Evolutionary conservation across 257 asterid species (phyloP).

Genomic region (Solanum chiquidenum): DNA sequence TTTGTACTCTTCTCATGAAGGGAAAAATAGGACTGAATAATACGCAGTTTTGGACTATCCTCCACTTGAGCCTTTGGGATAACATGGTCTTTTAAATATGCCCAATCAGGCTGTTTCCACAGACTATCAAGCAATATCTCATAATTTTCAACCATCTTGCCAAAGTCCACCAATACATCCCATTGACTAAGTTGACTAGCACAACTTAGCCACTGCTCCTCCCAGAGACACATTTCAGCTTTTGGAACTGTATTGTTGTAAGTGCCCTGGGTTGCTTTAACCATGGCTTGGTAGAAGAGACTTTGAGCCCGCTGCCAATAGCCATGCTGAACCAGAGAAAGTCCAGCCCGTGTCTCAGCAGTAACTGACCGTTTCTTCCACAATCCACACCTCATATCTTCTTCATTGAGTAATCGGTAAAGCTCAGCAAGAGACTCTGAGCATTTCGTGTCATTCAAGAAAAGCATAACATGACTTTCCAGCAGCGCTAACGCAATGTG

Average conservation of each 20-base stretch:
- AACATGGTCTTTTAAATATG: constrained; percentile 78
- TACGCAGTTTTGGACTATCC: constrained; percentile 94
- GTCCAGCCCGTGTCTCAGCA: constrained; percentile 94
- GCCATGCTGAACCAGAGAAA: constrained; percentile 98
- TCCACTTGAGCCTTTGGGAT: constrained; percentile 96
- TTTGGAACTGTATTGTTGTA: constrained; percentile 92
- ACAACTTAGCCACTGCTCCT: constrained; percentile 97
- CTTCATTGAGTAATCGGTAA: constrained; percentile 89
- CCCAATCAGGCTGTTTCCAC: constrained; percentile 99
- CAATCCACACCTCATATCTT: constrained; percentile 99
- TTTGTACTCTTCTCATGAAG: constrained; percentile 90
- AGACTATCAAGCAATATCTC: constrained; percentile 90
- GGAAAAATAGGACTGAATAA: constrained; percentile 89
- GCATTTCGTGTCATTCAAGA: constrained; percentile 85
- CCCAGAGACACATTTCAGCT: constrained; percentile 99
- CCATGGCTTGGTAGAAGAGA: constrained; percentile 97
- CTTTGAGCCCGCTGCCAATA: constrained; percentile 95
- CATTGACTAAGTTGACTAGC: constrained; percentile 96
- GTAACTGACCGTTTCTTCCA: constrained; percentile 93
- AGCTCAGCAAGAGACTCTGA: constrained; percentile 98
- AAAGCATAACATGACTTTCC: constrained; percentile 96
- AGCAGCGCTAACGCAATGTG: constrained; percentile 82
- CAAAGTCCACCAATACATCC: constrained; percentile 93
- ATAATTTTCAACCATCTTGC: constrained; percentile 86
- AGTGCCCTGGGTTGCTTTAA: constrained; percentile 98